Evolutionary conservation across 768 basidiomycete species (phyloP).

Genomic region (Kwoniella sp.): DNA sequence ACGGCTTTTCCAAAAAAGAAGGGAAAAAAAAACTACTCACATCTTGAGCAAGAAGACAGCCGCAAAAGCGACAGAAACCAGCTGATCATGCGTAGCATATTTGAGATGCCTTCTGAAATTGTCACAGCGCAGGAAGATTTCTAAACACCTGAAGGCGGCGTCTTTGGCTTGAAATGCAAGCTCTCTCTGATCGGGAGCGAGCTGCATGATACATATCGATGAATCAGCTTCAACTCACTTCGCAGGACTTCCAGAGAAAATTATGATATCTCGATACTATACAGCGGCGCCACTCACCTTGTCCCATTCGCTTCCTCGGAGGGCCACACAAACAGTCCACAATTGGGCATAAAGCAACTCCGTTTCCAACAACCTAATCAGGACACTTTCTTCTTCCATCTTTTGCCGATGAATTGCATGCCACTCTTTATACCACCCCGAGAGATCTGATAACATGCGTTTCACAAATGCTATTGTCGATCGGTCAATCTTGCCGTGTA

Average conservation of each 20-base stretch:
- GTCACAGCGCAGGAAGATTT: conserved; percentile 71
- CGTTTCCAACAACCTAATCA: conserved; percentile 81
- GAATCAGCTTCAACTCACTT: too few species aligned
- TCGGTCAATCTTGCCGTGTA: conserved; percentile 83
- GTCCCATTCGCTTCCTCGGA: conserved; percentile 91
- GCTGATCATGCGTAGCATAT: conserved; percentile 85
- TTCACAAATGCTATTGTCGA: conserved; percentile 83
- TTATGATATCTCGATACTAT: too few species aligned
- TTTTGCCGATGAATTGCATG: conserved; percentile 76
- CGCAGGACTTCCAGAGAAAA: too few species aligned
- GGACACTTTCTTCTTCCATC: conserved; percentile 75
- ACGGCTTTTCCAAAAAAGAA: too few species aligned
- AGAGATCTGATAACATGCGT: conserved; percentile 79
- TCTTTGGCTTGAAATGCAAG: conserved; percentile 94
- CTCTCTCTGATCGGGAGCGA: conserved; percentile 92
- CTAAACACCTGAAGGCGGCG: conserved; percentile 80
- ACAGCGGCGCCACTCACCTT: too few species aligned
- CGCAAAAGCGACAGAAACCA: conserved; percentile 88
- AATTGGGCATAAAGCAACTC: conserved; percentile 91
- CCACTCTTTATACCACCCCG: conserved; percentile 89
- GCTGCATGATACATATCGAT: too few species aligned
- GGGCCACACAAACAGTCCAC: conserved; percentile 89
- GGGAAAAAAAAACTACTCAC: too few species aligned
- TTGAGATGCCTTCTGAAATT: conserved; percentile 48
- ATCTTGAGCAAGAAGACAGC: conserved; percentile 90